These are phyloP conservation scores for Termitomyces sp. DNA, from an alignment of 768 basidiomycete genomes.

Conservation along the genomic window DNA sequence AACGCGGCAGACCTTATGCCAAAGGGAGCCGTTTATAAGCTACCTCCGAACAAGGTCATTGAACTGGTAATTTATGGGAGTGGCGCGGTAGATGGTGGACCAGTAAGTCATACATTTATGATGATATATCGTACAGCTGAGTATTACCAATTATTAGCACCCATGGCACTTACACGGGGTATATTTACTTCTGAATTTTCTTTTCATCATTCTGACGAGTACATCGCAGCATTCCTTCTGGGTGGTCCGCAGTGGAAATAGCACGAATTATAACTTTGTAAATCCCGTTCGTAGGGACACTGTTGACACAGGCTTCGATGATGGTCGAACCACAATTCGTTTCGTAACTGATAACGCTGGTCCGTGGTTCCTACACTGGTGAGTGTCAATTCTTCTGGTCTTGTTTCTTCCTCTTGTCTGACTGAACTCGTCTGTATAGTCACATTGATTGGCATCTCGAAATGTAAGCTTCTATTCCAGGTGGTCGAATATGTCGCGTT, in stretches of 20 bases:
- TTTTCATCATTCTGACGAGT: not conserved
- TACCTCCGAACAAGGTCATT: conserved; percentile 39
- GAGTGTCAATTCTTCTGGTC: not conserved
- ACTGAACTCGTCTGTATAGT: not conserved
- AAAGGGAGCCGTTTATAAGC: conserved; percentile 31
- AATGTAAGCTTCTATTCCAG: not conserved
- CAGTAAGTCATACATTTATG: not conserved
- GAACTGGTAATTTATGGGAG: conserved; percentile 24
- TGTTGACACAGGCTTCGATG: conserved; percentile 1
- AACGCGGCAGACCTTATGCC: conserved; percentile 33
- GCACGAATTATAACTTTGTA: not conserved
- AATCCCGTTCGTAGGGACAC: conserved; percentile 1
- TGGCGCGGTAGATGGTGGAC: not conserved
- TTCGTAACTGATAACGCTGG: conserved; percentile 1
- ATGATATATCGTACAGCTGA: not conserved
- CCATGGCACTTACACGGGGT: conserved; percentile 1
- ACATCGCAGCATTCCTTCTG: not conserved
- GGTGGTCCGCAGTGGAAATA: not conserved
- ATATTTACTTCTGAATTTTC: not conserved
- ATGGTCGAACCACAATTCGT: not conserved
- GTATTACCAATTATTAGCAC: not conserved
- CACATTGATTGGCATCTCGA: conserved; percentile 1
- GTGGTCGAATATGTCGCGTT: no score
- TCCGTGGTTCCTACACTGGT: not conserved
- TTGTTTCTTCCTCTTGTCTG: not conserved